phyloP scores from a whole-genome alignment of 768 basidiomycete genomes.

The Russula griseocarnosa region DNA sequence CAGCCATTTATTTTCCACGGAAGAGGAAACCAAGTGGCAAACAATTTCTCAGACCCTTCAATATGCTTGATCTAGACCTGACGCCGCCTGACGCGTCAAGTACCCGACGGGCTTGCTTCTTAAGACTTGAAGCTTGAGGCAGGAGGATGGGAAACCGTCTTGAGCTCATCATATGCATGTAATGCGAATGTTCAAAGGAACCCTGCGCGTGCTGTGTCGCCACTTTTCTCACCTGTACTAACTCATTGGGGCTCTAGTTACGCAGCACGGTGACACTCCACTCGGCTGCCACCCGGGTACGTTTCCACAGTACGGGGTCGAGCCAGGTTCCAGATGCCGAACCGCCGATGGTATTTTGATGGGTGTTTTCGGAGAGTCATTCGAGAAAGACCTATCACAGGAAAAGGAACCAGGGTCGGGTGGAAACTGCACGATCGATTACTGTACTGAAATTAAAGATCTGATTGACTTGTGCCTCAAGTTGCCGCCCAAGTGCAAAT shows the following conservation, averaged over 20 bases:
- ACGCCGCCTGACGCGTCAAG: not conserved
- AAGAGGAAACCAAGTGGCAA: not conserved
- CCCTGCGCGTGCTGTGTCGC: not conserved
- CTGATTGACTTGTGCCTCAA: not conserved
- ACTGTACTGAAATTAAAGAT: slow-evolving; percentile 11
- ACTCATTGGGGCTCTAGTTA: not conserved
- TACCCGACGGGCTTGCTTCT: not conserved
- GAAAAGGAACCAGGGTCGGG: slow-evolving; percentile 12
- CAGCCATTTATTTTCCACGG: not conserved
- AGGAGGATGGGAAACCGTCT: slow-evolving; percentile 1
- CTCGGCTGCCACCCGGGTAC: not conserved
- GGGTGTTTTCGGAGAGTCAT: not conserved
- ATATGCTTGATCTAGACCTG: no score
- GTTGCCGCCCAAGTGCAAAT: slow-evolving; percentile 1
- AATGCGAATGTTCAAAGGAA: slow-evolving; percentile 6
- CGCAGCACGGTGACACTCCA: not conserved
- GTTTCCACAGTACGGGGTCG: not conserved
- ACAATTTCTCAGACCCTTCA: not conserved
- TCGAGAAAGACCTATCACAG: not conserved
- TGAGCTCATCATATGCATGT: not conserved
- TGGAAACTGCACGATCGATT: slow-evolving; percentile 2
- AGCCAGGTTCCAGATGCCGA: slow-evolving; percentile 7
- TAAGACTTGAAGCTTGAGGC: not conserved
- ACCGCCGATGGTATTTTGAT: not conserved
- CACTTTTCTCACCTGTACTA: not conserved